A percentile compares a stretch with the other conserved stretches of the same genome.
Conservation (phyloP, 148 eudicot genomes). For the Heliamphora exappendiculata region DNA sequence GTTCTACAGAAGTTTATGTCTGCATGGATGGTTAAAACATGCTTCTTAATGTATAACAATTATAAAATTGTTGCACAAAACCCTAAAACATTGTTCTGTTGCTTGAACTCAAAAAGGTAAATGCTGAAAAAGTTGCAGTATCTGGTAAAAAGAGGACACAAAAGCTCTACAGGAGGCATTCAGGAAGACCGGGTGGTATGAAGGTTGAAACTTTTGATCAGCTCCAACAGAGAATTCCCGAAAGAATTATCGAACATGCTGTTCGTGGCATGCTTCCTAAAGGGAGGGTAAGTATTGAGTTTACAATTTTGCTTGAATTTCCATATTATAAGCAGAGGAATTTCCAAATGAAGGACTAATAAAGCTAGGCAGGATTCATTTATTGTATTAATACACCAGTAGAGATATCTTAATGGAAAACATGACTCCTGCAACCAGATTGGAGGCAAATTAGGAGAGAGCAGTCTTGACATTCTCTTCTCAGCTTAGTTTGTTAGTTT, state of each 20-base stretch:
- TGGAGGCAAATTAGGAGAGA: not conserved
- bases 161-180: constrained; percentile 90
- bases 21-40: not conserved
- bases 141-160: constrained; percentile 87
- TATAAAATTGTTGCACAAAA: not conserved
- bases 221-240: constrained; percentile 94
- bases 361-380: not conserved
- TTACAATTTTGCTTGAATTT: constrained; percentile 1
- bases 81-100: constrained; percentile 7
- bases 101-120: constrained; percentile 43
- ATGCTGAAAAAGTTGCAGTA: constrained; percentile 91
- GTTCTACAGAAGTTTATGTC: not conserved
- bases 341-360: not conserved
- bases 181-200: constrained; percentile 99
- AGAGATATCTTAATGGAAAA: too few relatives aligned
- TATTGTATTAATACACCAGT: too few relatives aligned
- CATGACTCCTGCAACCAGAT: not conserved
- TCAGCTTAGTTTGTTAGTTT: not conserved
- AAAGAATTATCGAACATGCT: constrained; percentile 93
- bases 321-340: not conserved
- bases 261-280: constrained; percentile 99
- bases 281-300: constrained; percentile 67
- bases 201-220: constrained; percentile 94
- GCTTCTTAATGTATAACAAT: not conserved
- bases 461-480: too few relatives aligned